A percentile compares a stretch with the other conserved stretches of the same genome.
Conservation (phyloP, 768 basidiomycete genomes). For the Hericium rajendrae region DNA sequence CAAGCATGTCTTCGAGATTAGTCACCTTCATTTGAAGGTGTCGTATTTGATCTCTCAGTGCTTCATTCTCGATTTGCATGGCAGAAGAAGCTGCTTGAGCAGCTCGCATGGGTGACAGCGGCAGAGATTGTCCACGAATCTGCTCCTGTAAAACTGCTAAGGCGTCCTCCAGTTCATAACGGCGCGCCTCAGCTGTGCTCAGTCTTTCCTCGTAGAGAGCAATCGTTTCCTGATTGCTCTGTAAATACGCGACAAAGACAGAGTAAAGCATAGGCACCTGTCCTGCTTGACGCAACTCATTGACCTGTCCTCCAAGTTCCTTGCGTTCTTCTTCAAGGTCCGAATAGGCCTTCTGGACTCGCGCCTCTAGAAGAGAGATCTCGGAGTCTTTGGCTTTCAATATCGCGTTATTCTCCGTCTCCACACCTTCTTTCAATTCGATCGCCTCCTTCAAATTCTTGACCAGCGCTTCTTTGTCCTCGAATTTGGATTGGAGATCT, state of each 20-base stretch:
- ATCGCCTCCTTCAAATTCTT: slow-evolving; percentile 43
- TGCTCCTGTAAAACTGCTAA: slow-evolving; percentile 51
- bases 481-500: slow-evolving; percentile 36
- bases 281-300: slow-evolving; percentile 81
- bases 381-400: slow-evolving; percentile 53
- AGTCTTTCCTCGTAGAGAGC: slow-evolving; percentile 89
- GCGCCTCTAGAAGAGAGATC: slow-evolving; percentile 42
- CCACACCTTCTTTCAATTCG: slow-evolving; percentile 39
- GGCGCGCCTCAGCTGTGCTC: slow-evolving; percentile 54
- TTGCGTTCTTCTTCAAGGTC: slow-evolving; percentile 49
- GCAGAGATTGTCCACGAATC: slow-evolving; percentile 23
- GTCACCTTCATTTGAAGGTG: slow-evolving; percentile 75
- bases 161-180: slow-evolving; percentile 70
- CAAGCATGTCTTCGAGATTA: slow-evolving; percentile 74
- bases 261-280: slow-evolving; percentile 41
- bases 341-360: slow-evolving; percentile 33
- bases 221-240: slow-evolving; percentile 68
- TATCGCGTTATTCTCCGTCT: slow-evolving; percentile 38
- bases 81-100: slow-evolving; percentile 51
- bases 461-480: slow-evolving; percentile 34
- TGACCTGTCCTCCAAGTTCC: slow-evolving; percentile 65
- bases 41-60: slow-evolving; percentile 78
- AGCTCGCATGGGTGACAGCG: slow-evolving; percentile 25
- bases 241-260: neutral
- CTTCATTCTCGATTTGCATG: slow-evolving; percentile 90